Base-by-base conservation (phyloP, 2,329 filamentous ascomycete genomes). In the Colletotrichum musae region DNA sequence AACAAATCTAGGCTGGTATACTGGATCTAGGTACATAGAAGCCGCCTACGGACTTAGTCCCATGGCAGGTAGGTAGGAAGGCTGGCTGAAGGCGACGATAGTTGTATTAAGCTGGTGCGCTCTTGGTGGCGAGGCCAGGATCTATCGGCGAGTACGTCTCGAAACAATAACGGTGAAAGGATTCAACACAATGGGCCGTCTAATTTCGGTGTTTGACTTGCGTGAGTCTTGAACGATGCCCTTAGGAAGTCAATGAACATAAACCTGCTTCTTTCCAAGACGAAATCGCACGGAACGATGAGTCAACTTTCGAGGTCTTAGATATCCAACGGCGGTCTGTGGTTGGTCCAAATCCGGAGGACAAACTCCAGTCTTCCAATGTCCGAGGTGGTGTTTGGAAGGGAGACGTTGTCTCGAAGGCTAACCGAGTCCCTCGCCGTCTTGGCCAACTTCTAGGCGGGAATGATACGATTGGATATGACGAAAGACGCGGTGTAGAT, bases 361-460 rank as follows among this genome's bases (percentile, higher is more conserved):
- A 18, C 75, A 79, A 65, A 76, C 74, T 1, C 63, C 74, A 1
- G 77, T 77, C 2, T 70, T 70, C 77, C 2, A 80, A 79, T 62
- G 67, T 75, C 4, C 54, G 70, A 7, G 54, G 50, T 24, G 64
- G 53, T 24, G 28, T 76, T 13, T 71, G 72, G 53, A 62, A 73
- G 41, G 71, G 74, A 32, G 73, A 73, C 45, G 54, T 15, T 45
- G 61, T 58, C 53, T 54, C 32, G 32, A 36, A 36, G 32, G 32
- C 32, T 36, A 36, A 36, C 32, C 32, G 32, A 36, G 32, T 36
- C 32, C 32, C 32, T 36, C 32, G 32, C 32, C 32, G 32, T 7
- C 32, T 36, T 36, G 32, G 32, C 9, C 7, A 36, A 12, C 32
- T 10, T 36, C 32, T 36, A 6, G 32, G 10, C 32, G 4, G 32